These are phyloP conservation scores for Zopfia rhizophila DNA, from an alignment of 2,329 filamentous ascomycete genomes.

Conservation along the genomic window DNA sequence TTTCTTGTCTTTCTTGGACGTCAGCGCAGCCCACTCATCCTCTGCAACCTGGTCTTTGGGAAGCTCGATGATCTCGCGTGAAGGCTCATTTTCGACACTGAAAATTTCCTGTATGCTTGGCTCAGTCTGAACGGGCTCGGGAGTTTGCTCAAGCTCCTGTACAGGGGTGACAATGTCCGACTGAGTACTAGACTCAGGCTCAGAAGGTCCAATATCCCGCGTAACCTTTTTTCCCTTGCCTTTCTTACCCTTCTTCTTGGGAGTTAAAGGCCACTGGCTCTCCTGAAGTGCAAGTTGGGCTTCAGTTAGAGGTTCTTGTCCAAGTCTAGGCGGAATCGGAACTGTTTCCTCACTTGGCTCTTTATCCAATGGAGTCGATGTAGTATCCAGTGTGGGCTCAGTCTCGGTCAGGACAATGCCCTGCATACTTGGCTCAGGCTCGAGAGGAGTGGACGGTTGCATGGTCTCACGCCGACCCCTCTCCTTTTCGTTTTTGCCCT, in stretches of 20 bases:
- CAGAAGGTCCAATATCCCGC: conserved; percentile 1
- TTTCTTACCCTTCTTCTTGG: conserved; percentile 43
- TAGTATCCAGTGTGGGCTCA: too few relatives aligned
- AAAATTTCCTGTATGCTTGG: not conserved
- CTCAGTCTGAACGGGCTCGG: conserved; percentile 1
- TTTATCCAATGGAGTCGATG: too few relatives aligned
- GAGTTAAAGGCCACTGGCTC: conserved; percentile 17
- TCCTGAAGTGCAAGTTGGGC: conserved; percentile 12
- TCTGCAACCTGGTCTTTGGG: conserved; percentile 14
- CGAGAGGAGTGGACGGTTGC: conserved; percentile 19
- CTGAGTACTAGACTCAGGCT: conserved; percentile 2
- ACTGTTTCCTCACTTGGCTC: conserved; percentile 2
- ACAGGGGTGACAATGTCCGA: conserved; percentile 1
- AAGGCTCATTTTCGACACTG: conserved; percentile 1
- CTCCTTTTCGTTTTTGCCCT: conserved; percentile 30
- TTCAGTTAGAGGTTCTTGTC: conserved; percentile 1
- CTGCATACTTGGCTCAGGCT: conserved; percentile 15
- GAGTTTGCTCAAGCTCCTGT: conserved; percentile 8
- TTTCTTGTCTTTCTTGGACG: conserved; percentile 60
- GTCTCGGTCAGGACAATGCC: too few relatives aligned
- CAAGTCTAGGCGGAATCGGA: not conserved
- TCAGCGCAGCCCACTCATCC: conserved; percentile 14
- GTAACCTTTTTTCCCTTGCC: conserved; percentile 32
- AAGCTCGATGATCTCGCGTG: conserved; percentile 12
- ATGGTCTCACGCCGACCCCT: conserved; percentile 29